phyloP scores from a whole-genome alignment of 2,329 filamentous ascomycete species.

The Diaporthe sp. region DNA sequence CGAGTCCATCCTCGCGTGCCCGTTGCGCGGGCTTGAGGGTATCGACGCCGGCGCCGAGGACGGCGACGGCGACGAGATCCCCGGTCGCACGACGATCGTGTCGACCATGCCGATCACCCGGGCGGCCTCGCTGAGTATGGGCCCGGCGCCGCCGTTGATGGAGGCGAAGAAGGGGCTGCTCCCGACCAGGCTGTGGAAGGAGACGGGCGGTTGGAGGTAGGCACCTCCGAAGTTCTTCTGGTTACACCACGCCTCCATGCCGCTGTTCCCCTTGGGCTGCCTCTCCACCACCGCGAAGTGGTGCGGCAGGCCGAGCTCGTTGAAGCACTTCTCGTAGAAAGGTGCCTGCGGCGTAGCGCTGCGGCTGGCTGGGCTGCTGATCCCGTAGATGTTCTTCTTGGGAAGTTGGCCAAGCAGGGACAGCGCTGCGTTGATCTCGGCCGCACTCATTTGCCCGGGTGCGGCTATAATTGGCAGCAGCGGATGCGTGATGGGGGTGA shows the following conservation, averaged over 20 bases:
- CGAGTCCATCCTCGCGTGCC: slow-evolving; percentile 41
- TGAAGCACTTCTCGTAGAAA: slow-evolving; percentile 89
- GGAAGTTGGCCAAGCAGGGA: slow-evolving; percentile 85
- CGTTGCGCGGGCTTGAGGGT: slow-evolving; percentile 60
- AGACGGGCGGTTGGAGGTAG: slow-evolving; percentile 81
- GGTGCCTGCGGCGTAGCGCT: slow-evolving; percentile 79
- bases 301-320: slow-evolving; percentile 88
- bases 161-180: slow-evolving; percentile 65
- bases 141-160: slow-evolving; percentile 65
- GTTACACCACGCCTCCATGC: slow-evolving; percentile 79
- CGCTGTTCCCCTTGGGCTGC: slow-evolving; percentile 72
- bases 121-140: slow-evolving; percentile 80
- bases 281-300: slow-evolving; percentile 83
- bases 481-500: slow-evolving; percentile 90
- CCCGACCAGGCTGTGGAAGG: slow-evolving; percentile 72
- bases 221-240: slow-evolving; percentile 86
- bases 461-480: slow-evolving; percentile 87
- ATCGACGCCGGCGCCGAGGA: slow-evolving; percentile 62
- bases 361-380: slow-evolving; percentile 77
- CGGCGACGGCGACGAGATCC: slow-evolving; percentile 54
- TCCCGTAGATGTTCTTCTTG: slow-evolving; percentile 84
- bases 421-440: slow-evolving; percentile 86
- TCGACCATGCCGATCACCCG: slow-evolving; percentile 85
- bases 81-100: slow-evolving; percentile 78
- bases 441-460: slow-evolving; percentile 86